A percentile compares a stretch with the other conserved stretches of the same genome.
Evolutionary conservation across 345 rosid species (phyloP).

Genomic region (Arabidopsis suecica): DNA sequence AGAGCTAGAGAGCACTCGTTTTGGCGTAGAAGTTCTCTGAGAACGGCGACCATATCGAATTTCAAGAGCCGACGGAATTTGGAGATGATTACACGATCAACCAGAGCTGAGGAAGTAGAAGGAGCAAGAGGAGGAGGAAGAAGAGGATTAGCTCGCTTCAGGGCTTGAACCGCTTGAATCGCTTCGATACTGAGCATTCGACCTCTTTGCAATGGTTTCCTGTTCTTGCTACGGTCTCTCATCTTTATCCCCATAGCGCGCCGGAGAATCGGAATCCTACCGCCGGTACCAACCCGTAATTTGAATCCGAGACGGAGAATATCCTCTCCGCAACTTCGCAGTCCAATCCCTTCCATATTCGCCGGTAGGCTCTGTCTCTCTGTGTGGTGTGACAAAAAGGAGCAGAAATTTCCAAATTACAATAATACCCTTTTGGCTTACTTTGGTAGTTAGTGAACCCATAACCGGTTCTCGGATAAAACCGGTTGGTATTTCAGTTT

Average conservation of each 20-base stretch:
- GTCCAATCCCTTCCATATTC: slow-evolving; percentile 41
- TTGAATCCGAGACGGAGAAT: slow-evolving; percentile 21
- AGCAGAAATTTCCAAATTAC: neutral
- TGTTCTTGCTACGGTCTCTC: slow-evolving; percentile 76
- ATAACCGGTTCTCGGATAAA: slow-evolving; percentile 4
- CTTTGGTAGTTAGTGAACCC: neutral
- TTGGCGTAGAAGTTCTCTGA: slow-evolving; percentile 79
- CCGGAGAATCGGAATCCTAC: slow-evolving; percentile 10
- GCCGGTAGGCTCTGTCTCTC: slow-evolving; percentile 23
- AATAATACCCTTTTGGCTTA: slow-evolving; percentile 23
- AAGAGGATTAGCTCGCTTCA: slow-evolving; percentile 63
- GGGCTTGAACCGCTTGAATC: slow-evolving; percentile 74
- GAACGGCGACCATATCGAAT: slow-evolving; percentile 83
- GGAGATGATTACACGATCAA: slow-evolving; percentile 52
- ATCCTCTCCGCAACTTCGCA: slow-evolving; percentile 34
- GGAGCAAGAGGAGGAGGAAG: slow-evolving; percentile 11
- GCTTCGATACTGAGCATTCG: slow-evolving; percentile 86
- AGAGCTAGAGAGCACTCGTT: slow-evolving; percentile 67
- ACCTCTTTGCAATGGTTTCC: slow-evolving; percentile 78
- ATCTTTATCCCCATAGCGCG: slow-evolving; percentile 48
- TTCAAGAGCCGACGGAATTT: slow-evolving; percentile 73
- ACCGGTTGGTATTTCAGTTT: slow-evolving; percentile 9
- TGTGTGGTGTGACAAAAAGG: neutral
- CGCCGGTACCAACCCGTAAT: neutral
- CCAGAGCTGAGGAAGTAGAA: slow-evolving; percentile 9